Percentiles rank a stretch among this genome's conserved stretches.
Conservation (phyloP, 2,329 filamentous ascomycete genomes). For the Aspergillus ruber region DNA sequence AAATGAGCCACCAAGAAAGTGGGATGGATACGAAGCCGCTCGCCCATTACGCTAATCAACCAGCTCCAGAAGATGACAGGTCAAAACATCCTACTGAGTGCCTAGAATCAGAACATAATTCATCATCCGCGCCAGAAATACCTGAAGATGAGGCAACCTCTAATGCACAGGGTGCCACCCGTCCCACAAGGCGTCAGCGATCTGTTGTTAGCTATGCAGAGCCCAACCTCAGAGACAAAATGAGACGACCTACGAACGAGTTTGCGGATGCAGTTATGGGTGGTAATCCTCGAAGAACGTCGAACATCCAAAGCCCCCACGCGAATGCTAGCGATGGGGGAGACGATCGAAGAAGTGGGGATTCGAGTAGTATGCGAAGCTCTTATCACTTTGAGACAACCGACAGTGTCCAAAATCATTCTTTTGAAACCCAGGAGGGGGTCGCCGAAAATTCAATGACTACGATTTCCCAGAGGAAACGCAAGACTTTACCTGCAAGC, state of each 20-base stretch:
- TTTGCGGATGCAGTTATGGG: constrained; percentile 66
- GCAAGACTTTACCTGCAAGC: constrained; percentile 20
- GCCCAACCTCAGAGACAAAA: constrained; percentile 74
- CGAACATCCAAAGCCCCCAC: constrained; percentile 40
- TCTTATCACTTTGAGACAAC: constrained; percentile 9
- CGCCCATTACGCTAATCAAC: not conserved
- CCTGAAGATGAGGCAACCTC: not conserved
- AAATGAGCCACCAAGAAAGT: not conserved
- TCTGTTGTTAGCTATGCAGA: constrained; percentile 72
- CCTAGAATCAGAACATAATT: not conserved
- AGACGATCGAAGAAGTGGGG: constrained; percentile 3
- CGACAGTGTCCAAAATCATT: constrained; percentile 7
- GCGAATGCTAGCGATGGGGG: constrained; percentile 30
- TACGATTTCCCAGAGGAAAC: constrained; percentile 26
- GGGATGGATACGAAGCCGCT: not conserved
- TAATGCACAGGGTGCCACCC: constrained; percentile 45
- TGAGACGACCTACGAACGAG: constrained; percentile 72
- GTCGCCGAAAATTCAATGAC: constrained; percentile 12
- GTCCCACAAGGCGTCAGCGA: constrained; percentile 62
- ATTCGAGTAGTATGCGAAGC: constrained; percentile 1
- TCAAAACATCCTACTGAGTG: not conserved
- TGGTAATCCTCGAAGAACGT: constrained; percentile 40
- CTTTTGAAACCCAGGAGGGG: constrained; percentile 6
- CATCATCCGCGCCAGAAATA: not conserved
- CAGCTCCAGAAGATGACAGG: not conserved